Base-by-base conservation (phyloP, 495 filamentous ascomycete species). In the Wilcoxina mikolae region DNA sequence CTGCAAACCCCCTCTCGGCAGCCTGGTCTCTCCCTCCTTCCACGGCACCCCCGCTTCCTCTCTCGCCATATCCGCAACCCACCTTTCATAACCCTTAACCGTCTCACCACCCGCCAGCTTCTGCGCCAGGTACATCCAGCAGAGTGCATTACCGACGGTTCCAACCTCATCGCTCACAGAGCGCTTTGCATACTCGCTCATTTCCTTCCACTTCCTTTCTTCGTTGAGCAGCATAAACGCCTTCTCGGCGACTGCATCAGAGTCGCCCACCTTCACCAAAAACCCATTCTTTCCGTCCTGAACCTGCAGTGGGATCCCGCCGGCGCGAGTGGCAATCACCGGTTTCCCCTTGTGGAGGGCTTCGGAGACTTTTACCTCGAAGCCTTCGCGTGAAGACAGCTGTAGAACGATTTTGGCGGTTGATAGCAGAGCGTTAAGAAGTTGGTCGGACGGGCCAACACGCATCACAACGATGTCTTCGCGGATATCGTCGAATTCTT, bases 291-390 rank as follows among this genome's bases (percentile, higher is more conserved):
- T 77, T 43, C 73, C 73, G 62, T 91, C 67, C 57, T 81, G 74
- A 35, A 93, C 75, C 68, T 93, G 85, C 10, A 93, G 73, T 0
- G 87, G 85, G 48, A 94, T 89, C 3, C 87, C 87, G 28, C 87
- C 87, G 0, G 82, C 82, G 15, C 73, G 73, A 0, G 83, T 86
- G 4, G 84, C 85, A 51, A 94, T 87, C 44, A 89, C 76, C 1
- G 87, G 87, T 10, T 83, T 79, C 22, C 87, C 87, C 58, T 89
- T 87, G 67, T 90, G 86, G 5, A 89, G 73, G 24, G 85, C 87
- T 67, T 94, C 87, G 0, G 83, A 87, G 15, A 94, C 86, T 69
- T 93, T 94, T 53, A 91, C 82, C 65, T 94, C 86, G 60, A 94
- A 94, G 2, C 86, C 87, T 66, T 94, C 87, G 18, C 83, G 78